Base-by-base conservation (phyloP, 257 asterid species). In the Ophiorrhiza pumila region DNA sequence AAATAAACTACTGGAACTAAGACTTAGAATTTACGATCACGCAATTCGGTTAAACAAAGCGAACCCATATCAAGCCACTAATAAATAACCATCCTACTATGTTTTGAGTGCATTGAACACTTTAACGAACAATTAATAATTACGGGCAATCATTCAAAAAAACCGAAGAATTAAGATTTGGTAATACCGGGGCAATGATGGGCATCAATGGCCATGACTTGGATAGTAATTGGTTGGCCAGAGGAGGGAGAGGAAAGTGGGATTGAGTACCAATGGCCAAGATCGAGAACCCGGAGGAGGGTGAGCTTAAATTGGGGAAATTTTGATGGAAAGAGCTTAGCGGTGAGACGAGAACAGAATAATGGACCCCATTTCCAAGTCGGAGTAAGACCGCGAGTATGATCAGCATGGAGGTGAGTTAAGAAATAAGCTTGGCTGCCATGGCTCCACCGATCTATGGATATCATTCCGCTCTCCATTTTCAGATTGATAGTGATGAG, bases 331-430 rank as follows among this genome's bases (percentile, higher is more conserved):
- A 92, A 53, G 35, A 92, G 88, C 83, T 74, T 80, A 71, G 98
- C 93, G 67, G 93, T 79, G 77, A 85, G 78, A 50, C 86, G 85
- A 31, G 98, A 92, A 85, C 98, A 92, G 86, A 78, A 92, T 67
- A 90, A 91, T 4, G 86, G 93, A 37, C 88, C 98, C 52, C 86
- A 65, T 13, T 73, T 80, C 98, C 98, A 93, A 0, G 83, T 52
- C 35, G 83, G 76, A 50, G 91, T 76, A 46, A 93, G 95, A 43
- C 97, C 97, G 62, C 74, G 72, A 37, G 96, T 85, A 77, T 92
- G 98, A 49, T 93, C 98, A 73, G 97, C 86, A 80, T 90, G 98
- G 65, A 93, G 97, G 80, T 90, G 98, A 14, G 97, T 90, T 39
- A 90, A 71, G 90, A 92, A 92, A 85, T 92, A 92, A 23, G 85